These are phyloP conservation scores for Endoconidiophora polonica DNA, from an alignment of 2,329 filamentous ascomycete species.

Conservation along the genomic window DNA sequence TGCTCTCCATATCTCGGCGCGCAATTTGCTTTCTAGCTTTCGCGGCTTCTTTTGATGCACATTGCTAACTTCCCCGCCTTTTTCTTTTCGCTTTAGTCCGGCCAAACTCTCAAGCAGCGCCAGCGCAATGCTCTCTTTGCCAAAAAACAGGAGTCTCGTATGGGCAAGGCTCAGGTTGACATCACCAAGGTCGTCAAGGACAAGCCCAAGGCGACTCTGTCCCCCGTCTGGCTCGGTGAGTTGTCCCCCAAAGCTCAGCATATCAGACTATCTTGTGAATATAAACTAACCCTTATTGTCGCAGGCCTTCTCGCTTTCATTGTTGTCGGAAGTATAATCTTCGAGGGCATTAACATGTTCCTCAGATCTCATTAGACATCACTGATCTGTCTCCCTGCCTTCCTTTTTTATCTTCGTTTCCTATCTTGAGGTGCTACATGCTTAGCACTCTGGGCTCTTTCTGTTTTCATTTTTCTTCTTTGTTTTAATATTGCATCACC, in stretches of 20 bases:
- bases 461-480: not conserved
- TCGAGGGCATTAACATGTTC: slow-evolving; percentile 32
- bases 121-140: slow-evolving; percentile 65
- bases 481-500: not conserved
- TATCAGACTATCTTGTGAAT: not conserved
- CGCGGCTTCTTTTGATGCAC: not conserved
- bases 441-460: not conserved
- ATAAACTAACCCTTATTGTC: not conserved
- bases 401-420: slow-evolving; percentile 13
- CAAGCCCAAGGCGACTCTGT: slow-evolving; percentile 42
- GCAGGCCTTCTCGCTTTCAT: slow-evolving; percentile 41
- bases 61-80: not conserved
- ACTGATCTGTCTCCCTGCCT: slow-evolving; percentile 5
- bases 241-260: slow-evolving; percentile 10
- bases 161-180: slow-evolving; percentile 54
- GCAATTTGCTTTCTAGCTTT: not conserved
- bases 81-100: slow-evolving; percentile 6
- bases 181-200: slow-evolving; percentile 45
- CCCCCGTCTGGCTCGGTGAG: slow-evolving; percentile 46
- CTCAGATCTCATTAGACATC: too few relatives aligned
- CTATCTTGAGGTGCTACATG: not conserved
- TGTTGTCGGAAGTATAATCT: slow-evolving; percentile 42
- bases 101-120: slow-evolving; percentile 69
- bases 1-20: not conserved
- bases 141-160: slow-evolving; percentile 53